Percentiles rank a stretch among this genome's conserved stretches.
Evolutionary conservation across 2,329 filamentous ascomycete genomes (phyloP).

Genomic region (Fusarium musae): DNA sequence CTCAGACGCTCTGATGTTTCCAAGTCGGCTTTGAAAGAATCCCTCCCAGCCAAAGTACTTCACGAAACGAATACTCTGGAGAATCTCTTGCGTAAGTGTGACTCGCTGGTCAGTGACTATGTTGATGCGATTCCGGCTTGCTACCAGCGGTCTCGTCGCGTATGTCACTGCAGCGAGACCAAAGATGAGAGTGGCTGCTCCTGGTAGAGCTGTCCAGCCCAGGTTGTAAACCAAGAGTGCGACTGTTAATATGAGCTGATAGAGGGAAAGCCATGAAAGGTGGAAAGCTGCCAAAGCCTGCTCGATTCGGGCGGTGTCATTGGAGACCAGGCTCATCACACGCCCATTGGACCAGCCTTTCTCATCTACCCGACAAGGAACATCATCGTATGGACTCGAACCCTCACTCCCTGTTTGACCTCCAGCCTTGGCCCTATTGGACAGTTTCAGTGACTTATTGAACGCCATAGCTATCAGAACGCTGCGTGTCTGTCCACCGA

Average conservation of each 20-base stretch:
- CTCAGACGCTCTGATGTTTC: not conserved
- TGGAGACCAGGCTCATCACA: not conserved
- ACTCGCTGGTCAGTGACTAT: not conserved
- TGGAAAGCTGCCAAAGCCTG: not conserved
- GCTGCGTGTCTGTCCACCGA: not conserved
- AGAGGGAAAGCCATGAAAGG: not conserved
- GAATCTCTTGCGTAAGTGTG: not conserved
- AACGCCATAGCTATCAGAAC: not conserved
- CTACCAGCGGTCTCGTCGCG: not conserved
- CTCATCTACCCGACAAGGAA: not conserved
- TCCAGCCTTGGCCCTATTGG: not conserved
- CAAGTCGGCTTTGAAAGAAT: not conserved
- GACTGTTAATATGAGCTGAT: not conserved
- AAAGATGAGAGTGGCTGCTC: not conserved
- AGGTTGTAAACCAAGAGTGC: not conserved
- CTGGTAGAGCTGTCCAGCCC: not conserved
- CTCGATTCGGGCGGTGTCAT: not conserved
- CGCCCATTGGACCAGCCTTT: not conserved
- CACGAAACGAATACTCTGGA: not conserved
- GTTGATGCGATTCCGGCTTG: not conserved
- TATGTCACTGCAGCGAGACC: not conserved
- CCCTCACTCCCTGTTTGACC: not conserved
- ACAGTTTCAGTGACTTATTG: not conserved
- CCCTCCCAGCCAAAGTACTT: not conserved
- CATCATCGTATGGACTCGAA: not conserved